Evolutionary conservation across 495 filamentous ascomycete genomes (phyloP), one percentile per base, ranked within the genome.

Genomic region (Staphylotrichum tortipilum): DNA sequence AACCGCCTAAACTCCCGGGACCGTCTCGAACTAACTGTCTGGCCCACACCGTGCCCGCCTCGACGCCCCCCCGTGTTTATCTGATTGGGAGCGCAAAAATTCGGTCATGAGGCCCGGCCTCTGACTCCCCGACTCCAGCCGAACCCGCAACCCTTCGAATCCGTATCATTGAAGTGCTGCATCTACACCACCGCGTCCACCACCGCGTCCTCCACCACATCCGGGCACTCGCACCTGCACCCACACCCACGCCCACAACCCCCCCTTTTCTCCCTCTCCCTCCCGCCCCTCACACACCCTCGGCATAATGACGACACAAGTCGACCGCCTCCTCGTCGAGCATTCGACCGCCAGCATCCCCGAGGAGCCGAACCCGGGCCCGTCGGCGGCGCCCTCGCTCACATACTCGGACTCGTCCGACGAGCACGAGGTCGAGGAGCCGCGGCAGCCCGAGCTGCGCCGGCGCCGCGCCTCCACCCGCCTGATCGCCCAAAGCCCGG

Each of bases 381-480:
- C 68, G 40, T 75, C 71, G 11, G 59, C 64, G 19, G 68, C 71
- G 0, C 71, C 71, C n/a, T 75, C 71, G n/a, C 67, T 75, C 36
- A 75, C 71, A 35, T 75, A 71, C 46, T 75, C 71, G 15, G 70
- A 72, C 28, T 70, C 69, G 8, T 66, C 70, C 49, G 70, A 75
- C 50, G 70, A 70, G 38, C 62, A 68, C 37, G 68, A 72, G 47
- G 58, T 59, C 10, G 65, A 68, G 28, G 65, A 64, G 26, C 65
- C 61, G 55, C 61, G 40, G 53, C 61, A 64, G 38, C 55, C 49
- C 3, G 53, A 60, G 21, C 64, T 60, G 26, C 78, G 78, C 41
- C 71, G 60, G 45, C 77, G 85, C 44, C 84, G 87, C 48, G 87
- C 86, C 9, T 91, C 87, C 22, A 92, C 87, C n/a, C 70, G 80